Evolutionary conservation across 306 rosid genomes (phyloP).

Genomic region (Vigna nakashimae): DNA sequence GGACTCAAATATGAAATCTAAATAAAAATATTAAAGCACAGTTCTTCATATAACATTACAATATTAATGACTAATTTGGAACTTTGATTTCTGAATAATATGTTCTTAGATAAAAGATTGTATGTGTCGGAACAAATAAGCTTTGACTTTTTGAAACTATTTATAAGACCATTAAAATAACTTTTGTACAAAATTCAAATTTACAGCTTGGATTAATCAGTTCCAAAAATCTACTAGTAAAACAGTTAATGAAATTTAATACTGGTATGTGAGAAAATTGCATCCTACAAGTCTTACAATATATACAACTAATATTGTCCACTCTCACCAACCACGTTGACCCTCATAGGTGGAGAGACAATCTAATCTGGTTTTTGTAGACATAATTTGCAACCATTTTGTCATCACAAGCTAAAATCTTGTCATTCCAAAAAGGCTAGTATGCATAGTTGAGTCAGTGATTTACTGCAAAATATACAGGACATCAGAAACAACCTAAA

Average conservation of each 20-base stretch:
- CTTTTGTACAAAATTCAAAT: conserved; percentile 51
- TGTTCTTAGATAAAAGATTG: neutral
- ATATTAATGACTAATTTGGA: no score
- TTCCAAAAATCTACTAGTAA: conserved; percentile 37
- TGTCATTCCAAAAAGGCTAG: conserved; percentile 15
- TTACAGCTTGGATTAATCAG: conserved; percentile 47
- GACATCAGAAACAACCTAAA: conserved; percentile 37
- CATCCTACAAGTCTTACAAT: conserved; percentile 53
- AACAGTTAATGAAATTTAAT: neutral
- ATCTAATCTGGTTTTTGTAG: conserved; percentile 28
- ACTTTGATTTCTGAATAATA: no score
- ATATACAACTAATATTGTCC: conserved; percentile 48
- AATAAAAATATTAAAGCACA: no score
- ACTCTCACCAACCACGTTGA: conserved; percentile 17
- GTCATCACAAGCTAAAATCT: conserved; percentile 37
- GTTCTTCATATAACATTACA: no score
- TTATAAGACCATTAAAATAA: conserved; percentile 34
- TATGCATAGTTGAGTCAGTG: conserved; percentile 26
- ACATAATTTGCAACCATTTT: conserved; percentile 17
- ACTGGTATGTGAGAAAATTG: conserved; percentile 45
- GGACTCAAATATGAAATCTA: no score
- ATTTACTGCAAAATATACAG: conserved; percentile 61
- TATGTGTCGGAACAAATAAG: neutral
- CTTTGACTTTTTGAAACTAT: conserved; percentile 4
- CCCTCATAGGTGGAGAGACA: conserved; percentile 30